Conservation (phyloP, 2,329 filamentous ascomycete genomes). For the Aspergillus arachidicola region DNA sequence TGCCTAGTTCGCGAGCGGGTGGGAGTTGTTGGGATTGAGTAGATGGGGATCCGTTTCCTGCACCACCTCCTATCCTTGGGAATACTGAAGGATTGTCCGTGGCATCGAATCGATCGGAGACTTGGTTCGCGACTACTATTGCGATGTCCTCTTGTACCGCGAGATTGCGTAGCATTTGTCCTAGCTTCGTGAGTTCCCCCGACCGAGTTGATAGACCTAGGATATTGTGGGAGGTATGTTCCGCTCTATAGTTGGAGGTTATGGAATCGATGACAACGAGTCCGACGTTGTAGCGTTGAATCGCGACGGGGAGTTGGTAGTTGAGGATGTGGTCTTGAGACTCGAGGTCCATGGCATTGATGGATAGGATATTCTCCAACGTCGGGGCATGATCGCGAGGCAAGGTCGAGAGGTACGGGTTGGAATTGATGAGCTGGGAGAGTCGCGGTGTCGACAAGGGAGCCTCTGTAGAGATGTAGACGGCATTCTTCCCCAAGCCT, state of each 20-base stretch:
- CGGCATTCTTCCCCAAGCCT: conserved; percentile 71
- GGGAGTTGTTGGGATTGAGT: conserved; percentile 14
- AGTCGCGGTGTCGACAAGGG: conserved; percentile 80
- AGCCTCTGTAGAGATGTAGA: conserved; percentile 95
- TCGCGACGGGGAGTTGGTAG: conserved; percentile 87
- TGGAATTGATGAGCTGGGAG: conserved; percentile 70
- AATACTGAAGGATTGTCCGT: conserved; percentile 17
- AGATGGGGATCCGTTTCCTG: conserved; percentile 6
- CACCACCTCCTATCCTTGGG: background rate
- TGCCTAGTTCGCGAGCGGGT: conserved; percentile 20
- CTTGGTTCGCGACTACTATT: conserved; percentile 92
- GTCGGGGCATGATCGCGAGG: conserved; percentile 56
- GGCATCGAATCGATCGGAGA: conserved; percentile 77
- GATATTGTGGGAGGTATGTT: conserved; percentile 56
- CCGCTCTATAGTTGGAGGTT: conserved; percentile 91
- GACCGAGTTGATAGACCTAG: conserved; percentile 71
- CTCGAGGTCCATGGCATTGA: conserved; percentile 85
- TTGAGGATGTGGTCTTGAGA: conserved; percentile 92
- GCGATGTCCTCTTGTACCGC: conserved; percentile 75
- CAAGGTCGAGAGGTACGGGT: conserved; percentile 61
- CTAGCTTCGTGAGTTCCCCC: conserved; percentile 73
- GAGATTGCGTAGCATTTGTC: conserved; percentile 73
- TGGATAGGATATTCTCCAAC: conserved; percentile 75
- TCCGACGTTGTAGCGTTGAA: conserved; percentile 74
- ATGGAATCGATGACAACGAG: conserved; percentile 88